Conservation (phyloP, 2,329 filamentous ascomycete genomes). For the Fusarium torreyae region DNA sequence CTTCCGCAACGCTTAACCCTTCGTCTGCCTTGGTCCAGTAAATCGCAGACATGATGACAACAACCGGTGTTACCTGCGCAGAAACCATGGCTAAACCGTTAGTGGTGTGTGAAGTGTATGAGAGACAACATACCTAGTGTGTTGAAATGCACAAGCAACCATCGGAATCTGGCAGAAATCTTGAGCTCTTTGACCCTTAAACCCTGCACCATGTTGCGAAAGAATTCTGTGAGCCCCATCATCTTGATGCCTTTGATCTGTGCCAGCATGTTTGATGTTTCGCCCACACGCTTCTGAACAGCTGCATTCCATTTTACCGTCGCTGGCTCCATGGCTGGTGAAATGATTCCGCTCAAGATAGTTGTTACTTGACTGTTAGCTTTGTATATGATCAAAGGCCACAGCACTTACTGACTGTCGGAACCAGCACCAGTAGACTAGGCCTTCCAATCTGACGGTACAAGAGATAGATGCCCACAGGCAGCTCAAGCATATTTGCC, state of each 20-base stretch:
- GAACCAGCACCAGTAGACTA: slow-evolving; percentile 50
- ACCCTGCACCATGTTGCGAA: slow-evolving; percentile 53
- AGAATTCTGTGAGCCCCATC: slow-evolving; percentile 57
- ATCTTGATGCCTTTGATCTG: slow-evolving; percentile 63
- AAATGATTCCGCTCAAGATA: slow-evolving; percentile 38
- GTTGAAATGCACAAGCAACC: slow-evolving; percentile 53
- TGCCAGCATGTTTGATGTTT: slow-evolving; percentile 58
- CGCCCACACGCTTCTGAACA: slow-evolving; percentile 58
- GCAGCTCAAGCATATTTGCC: slow-evolving; percentile 57
- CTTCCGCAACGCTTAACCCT: slow-evolving; percentile 52
- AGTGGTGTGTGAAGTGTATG: not conserved
- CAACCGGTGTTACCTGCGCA: slow-evolving; percentile 51
- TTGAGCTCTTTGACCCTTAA: slow-evolving; percentile 57
- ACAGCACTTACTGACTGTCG: slow-evolving; percentile 46
- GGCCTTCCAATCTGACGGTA: slow-evolving; percentile 54
- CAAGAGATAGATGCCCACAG: slow-evolving; percentile 56
- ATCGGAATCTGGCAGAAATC: slow-evolving; percentile 56
- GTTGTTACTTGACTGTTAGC: slow-evolving; percentile 39
- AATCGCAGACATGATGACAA: slow-evolving; percentile 55
- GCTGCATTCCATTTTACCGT: slow-evolving; percentile 57
- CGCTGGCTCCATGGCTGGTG: slow-evolving; percentile 53
- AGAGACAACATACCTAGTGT: slow-evolving; percentile 46
- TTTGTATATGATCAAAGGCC: rapidly evolving
- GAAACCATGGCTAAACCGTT: slow-evolving; percentile 46
- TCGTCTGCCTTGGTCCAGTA: slow-evolving; percentile 52